Conservation (phyloP, 2,329 filamentous ascomycete species). For the Sarocladiaceae sp. region DNA sequence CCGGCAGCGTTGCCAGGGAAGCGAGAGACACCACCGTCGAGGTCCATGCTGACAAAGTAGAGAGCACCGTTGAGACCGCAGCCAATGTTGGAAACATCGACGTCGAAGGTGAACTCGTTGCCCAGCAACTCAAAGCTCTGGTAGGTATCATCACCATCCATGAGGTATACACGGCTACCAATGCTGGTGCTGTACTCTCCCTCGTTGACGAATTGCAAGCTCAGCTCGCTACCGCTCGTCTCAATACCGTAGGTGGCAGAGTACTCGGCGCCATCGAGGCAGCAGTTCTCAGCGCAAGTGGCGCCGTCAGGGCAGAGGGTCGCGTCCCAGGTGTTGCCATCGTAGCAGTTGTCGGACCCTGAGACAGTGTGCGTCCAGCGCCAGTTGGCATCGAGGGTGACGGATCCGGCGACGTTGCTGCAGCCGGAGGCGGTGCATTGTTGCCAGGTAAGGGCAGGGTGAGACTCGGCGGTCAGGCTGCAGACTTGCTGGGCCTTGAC, state of each 20-base stretch:
- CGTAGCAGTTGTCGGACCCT: conserved; percentile 52
- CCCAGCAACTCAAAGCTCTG: conserved; percentile 61
- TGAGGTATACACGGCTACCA: conserved; percentile 59
- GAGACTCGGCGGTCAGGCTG: conserved; percentile 40
- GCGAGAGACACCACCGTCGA: conserved; percentile 49
- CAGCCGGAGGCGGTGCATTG: conserved; percentile 50
- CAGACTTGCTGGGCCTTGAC: conserved; percentile 46
- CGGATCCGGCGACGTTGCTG: conserved; percentile 41
- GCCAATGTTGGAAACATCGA: conserved; percentile 63
- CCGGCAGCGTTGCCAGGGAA: conserved; percentile 47
- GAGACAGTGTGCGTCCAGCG: conserved; percentile 50
- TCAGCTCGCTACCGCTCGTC: conserved; percentile 46
- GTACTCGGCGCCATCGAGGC: conserved; percentile 51
- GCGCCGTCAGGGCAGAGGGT: conserved; percentile 33
- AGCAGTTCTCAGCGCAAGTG: conserved; percentile 45
- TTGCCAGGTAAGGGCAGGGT: conserved; percentile 50
- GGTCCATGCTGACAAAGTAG: conserved; percentile 61
- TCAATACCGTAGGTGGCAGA: conserved; percentile 48
- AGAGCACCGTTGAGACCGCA: conserved; percentile 71
- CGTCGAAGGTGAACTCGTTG: conserved; percentile 69
- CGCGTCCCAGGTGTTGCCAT: conserved; percentile 44
- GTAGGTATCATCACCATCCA: conserved; percentile 58
- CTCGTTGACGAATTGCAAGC: conserved; percentile 54
- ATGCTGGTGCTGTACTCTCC: conserved; percentile 41
- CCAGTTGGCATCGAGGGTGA: conserved; percentile 59